Evolutionary conservation across 2,329 filamentous ascomycete species (phyloP).

Genomic region (Leptographium flavum): DNA sequence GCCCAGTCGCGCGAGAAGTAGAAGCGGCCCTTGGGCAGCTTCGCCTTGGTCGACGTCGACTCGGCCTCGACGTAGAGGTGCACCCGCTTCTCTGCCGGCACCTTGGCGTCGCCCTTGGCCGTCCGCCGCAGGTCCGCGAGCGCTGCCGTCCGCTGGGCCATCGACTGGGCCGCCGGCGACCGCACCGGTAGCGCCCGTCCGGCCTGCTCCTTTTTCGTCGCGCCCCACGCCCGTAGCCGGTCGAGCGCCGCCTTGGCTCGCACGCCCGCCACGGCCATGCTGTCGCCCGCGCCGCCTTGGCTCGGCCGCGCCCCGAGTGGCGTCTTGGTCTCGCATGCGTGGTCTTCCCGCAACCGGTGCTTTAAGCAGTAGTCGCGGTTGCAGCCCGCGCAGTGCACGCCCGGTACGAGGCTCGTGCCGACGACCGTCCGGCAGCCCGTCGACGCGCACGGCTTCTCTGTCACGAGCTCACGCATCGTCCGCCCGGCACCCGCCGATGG

Average conservation of each 20-base stretch:
- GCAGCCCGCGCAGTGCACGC: conserved; percentile 57
- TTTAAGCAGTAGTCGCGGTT: conserved; percentile 65
- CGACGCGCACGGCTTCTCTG: conserved; percentile 54
- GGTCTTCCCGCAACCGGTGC: conserved; percentile 64
- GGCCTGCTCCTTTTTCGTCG: conserved; percentile 54
- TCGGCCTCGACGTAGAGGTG: conserved; percentile 87
- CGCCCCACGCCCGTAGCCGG: conserved; percentile 67
- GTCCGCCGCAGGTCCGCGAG: conserved; percentile 69
- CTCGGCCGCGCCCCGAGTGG: conserved; percentile 34
- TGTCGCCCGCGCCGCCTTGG: conserved; percentile 11
- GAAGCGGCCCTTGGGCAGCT: conserved; percentile 69
- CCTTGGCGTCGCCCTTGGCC: conserved; percentile 78
- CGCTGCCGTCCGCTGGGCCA: conserved; percentile 51
- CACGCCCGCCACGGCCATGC: conserved; percentile 29
- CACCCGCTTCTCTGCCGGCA: conserved; percentile 70
- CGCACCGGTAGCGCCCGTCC: conserved; percentile 43
- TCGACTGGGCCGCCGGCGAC: conserved; percentile 11
- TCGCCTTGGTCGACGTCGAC: conserved; percentile 68
- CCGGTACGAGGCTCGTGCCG: conserved; percentile 51
- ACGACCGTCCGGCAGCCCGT: conserved; percentile 55
- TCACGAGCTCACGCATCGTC: conserved; percentile 37
- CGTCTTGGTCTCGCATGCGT: conserved; percentile 68
- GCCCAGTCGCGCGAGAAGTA: conserved; percentile 78
- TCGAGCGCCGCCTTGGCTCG: conserved; percentile 59
- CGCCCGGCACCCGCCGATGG: conserved; percentile 40